Evolutionary conservation across 1,139 yeast species (phyloP).

Genomic region (Magnusiomyces tetraspermus): DNA sequence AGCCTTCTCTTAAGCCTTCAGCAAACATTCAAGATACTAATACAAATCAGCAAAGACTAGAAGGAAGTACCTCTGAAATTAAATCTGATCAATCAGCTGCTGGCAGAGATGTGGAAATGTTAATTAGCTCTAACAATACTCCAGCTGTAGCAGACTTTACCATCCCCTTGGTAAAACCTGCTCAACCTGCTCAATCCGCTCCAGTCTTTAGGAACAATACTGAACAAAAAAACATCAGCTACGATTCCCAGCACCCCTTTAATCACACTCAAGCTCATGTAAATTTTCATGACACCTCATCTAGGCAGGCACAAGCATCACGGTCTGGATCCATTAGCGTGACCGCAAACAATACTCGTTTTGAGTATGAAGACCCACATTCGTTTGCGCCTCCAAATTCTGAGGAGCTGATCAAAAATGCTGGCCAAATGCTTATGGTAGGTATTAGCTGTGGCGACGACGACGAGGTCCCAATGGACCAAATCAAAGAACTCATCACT

Average conservation of each 20-base stretch:
- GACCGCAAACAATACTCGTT: neutral
- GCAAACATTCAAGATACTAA: too few relatives aligned
- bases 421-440: constrained; percentile 53
- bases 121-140: too few relatives aligned
- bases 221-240: neutral
- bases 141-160: too few relatives aligned
- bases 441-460: constrained; percentile 56
- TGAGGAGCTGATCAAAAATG: constrained; percentile 22
- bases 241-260: neutral
- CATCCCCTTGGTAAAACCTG: too few relatives aligned
- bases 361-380: constrained; percentile 6
- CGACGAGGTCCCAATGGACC: constrained; percentile 30
- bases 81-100: neutral
- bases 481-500: constrained; percentile 44
- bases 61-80: neutral
- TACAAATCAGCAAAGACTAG: neutral
- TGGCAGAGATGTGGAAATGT: too few relatives aligned
- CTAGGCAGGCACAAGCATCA: too few relatives aligned
- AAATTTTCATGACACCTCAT: neutral
- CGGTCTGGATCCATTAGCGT: neutral
- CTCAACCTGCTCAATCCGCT: too few relatives aligned
- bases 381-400: constrained; percentile 8
- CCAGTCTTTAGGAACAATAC: neutral
- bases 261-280: neutral
- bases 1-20: neutral